Evolutionary conservation across 768 basidiomycete genomes (phyloP).

Genomic region (Candolleomyces eurysporus): DNA sequence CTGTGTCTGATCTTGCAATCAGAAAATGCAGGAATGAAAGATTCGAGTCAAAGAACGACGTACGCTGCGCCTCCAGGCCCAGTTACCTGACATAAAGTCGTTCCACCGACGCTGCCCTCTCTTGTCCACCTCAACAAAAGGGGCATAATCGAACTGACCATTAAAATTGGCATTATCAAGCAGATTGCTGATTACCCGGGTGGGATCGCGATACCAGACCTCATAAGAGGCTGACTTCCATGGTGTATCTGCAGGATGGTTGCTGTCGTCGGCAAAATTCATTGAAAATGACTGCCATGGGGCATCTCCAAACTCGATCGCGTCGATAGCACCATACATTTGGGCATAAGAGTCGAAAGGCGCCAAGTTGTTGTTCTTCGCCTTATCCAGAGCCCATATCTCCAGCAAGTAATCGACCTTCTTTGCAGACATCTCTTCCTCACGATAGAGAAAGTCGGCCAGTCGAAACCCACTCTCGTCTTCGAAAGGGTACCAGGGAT

Average conservation of each 20-base stretch:
- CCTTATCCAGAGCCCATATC: constrained; percentile 18
- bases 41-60: constrained; percentile 7
- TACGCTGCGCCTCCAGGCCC: constrained; percentile 39
- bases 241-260: not conserved
- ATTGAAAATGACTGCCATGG: constrained; percentile 35
- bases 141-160: constrained; percentile 27
- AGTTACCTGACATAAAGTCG: constrained; percentile 40
- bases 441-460: constrained; percentile 17
- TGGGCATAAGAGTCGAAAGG: constrained; percentile 30
- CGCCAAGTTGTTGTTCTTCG: constrained; percentile 16
- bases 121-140: constrained; percentile 22
- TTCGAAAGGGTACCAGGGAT: constrained; percentile 16
- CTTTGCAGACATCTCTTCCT: constrained; percentile 15
- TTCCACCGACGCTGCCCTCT: constrained; percentile 19
- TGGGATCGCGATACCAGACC: constrained; percentile 21
- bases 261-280: constrained; percentile 14
- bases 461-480: constrained; percentile 10
- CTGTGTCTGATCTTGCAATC: constrained; percentile 16
- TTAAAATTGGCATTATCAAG: constrained; percentile 32
- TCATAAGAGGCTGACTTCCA: not conserved
- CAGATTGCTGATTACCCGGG: constrained; percentile 19
- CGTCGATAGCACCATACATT: constrained; percentile 32
- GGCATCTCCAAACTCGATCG: constrained; percentile 28
- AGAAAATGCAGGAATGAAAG: too few species aligned
- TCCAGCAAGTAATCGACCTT: constrained; percentile 24